Evolutionary conservation across 495 filamentous ascomycete genomes (phyloP).

Genomic region (Penicillium coffeae): DNA sequence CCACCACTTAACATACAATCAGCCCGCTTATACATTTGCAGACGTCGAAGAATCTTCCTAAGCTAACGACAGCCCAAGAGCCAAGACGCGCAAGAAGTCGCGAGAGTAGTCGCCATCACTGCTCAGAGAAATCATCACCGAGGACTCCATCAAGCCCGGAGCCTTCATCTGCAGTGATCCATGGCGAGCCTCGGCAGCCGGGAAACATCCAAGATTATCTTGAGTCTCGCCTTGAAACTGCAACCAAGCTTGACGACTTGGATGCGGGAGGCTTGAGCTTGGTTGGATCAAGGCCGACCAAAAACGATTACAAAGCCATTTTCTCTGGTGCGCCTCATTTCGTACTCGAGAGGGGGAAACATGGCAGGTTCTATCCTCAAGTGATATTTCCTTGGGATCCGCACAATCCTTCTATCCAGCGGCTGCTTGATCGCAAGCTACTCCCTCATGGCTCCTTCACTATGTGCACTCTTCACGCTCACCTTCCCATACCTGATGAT

Average conservation of each 20-base stretch:
- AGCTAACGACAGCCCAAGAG: neutral
- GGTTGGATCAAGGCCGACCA: constrained; percentile 35
- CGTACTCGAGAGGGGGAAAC: constrained; percentile 47
- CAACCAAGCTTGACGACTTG: neutral
- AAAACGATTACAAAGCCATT: constrained; percentile 61
- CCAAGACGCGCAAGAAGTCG: neutral
- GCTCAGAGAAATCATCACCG: neutral
- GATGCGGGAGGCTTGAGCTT: neutral
- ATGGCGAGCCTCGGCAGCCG: constrained; percentile 26
- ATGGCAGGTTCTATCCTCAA: constrained; percentile 56
- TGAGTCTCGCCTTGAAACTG: constrained; percentile 19
- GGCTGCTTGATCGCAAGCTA: constrained; percentile 55
- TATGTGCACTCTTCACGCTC: constrained; percentile 42
- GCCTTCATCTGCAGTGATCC: constrained; percentile 1
- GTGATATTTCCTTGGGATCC: constrained; percentile 68
- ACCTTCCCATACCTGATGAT: constrained; percentile 39
- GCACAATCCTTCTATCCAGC: constrained; percentile 55
- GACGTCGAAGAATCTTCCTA: neutral
- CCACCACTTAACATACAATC: neutral
- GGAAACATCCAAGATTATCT: constrained; percentile 29
- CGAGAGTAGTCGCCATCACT: neutral
- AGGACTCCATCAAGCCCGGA: constrained; percentile 4
- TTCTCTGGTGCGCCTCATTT: constrained; percentile 79
- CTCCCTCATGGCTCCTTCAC: constrained; percentile 47
- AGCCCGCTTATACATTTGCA: neutral